These are phyloP conservation scores for Dissoconium aciculare DNA, from an alignment of 2,329 filamentous ascomycete species.

Conservation along the genomic window DNA sequence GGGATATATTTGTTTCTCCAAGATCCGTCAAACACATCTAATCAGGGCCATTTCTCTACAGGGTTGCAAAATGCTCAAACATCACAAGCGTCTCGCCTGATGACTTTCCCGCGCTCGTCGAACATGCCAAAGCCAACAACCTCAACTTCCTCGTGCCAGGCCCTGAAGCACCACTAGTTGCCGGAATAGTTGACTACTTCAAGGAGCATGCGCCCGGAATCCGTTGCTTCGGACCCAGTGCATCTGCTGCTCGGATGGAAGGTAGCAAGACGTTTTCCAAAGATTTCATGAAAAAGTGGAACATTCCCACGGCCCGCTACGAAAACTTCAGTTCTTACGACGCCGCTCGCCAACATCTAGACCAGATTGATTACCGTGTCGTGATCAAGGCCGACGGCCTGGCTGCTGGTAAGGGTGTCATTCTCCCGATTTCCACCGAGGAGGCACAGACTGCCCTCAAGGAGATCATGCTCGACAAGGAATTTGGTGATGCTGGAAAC, in stretches of 20 bases:
- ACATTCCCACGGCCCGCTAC: constrained; percentile 82
- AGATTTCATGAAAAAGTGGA: constrained; percentile 87
- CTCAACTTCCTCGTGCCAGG: constrained; percentile 79
- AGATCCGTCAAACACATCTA: no score
- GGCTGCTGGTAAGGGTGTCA: constrained; percentile 89
- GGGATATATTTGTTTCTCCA: no score
- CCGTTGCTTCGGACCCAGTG: constrained; percentile 70
- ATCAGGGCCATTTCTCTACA: constrained; percentile 6
- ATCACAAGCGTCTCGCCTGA: constrained; percentile 52
- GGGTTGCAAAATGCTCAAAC: constrained; percentile 37
- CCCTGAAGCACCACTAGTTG: constrained; percentile 85
- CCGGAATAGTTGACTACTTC: constrained; percentile 77
- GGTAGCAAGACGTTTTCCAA: constrained; percentile 96
- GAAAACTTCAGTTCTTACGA: constrained; percentile 52
- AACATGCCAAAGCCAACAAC: constrained; percentile 55
- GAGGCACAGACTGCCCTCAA: constrained; percentile 71
- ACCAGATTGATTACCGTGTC: constrained; percentile 53
- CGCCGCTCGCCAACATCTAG: constrained; percentile 47
- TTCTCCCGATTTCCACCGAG: constrained; percentile 66
- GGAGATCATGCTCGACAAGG: constrained; percentile 77
- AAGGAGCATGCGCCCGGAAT: constrained; percentile 38
- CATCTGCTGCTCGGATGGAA: constrained; percentile 76
- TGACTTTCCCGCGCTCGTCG: constrained; percentile 63
- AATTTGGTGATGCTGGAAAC: constrained; percentile 73
- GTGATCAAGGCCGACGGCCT: constrained; percentile 91